Evolutionary conservation across 768 basidiomycete genomes (phyloP).

Genomic region (Mycena kentingensis): DNA sequence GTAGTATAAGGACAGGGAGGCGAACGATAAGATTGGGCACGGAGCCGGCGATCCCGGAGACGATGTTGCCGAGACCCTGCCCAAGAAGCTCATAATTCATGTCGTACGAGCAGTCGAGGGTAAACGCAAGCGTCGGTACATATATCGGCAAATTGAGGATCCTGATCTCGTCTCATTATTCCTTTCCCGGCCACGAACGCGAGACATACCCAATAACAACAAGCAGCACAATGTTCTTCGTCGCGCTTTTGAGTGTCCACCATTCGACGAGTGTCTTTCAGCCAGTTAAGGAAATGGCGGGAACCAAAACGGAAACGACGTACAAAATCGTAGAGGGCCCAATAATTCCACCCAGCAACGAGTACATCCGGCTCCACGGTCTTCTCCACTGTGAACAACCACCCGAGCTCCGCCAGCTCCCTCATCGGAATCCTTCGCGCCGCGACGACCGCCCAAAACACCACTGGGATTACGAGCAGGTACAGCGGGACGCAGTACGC

Average conservation of each 20-base stretch:
- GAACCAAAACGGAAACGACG: neutral
- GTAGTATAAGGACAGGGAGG: neutral
- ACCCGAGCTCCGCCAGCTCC: slow-evolving; percentile 17
- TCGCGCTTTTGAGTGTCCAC: slow-evolving; percentile 23
- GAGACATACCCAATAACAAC: slow-evolving; percentile 25
- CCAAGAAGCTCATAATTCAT: slow-evolving; percentile 31
- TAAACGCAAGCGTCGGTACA: slow-evolving; percentile 26
- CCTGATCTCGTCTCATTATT: neutral
- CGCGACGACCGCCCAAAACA: slow-evolving; percentile 24
- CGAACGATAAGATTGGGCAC: slow-evolving; percentile 27
- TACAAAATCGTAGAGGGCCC: slow-evolving; percentile 27
- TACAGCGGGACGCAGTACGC: slow-evolving; percentile 24
- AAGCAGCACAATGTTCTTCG: slow-evolving; percentile 23
- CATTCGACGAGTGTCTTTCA: slow-evolving; percentile 23
- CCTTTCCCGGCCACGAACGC: neutral
- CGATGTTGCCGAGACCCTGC: slow-evolving; percentile 25
- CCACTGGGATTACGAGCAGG: slow-evolving; percentile 18
- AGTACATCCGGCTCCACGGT: slow-evolving; percentile 11
- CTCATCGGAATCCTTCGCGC: slow-evolving; percentile 4
- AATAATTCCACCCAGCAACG: slow-evolving; percentile 27
- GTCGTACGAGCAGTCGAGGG: slow-evolving; percentile 26
- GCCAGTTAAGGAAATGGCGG: neutral
- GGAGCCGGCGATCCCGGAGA: slow-evolving; percentile 24
- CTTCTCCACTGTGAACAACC: slow-evolving; percentile 25
- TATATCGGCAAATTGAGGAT: slow-evolving; percentile 29